Evolutionary conservation across 768 basidiomycete species (phyloP).

Genomic region (Xerocomellus intermedius): DNA sequence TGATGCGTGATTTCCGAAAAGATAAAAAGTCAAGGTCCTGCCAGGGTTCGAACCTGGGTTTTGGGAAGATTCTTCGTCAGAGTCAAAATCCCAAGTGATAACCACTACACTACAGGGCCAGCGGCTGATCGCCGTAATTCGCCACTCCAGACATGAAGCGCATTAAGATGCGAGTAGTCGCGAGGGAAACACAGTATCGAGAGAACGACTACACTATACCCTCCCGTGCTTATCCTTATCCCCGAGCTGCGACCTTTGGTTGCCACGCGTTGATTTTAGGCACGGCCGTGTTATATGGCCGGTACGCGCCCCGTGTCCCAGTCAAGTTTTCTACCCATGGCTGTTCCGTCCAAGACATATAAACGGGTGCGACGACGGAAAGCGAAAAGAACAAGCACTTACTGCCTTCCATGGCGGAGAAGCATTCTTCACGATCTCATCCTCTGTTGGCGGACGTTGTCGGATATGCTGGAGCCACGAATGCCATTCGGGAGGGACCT

Average conservation of each 20-base stretch:
- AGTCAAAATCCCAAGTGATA: constrained; percentile 29
- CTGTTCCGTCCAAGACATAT: constrained; percentile 38
- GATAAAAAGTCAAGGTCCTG: constrained; percentile 19
- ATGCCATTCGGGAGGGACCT: constrained; percentile 97
- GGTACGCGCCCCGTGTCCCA: constrained; percentile 89
- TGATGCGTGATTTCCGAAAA: too few species aligned
- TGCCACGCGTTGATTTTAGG: constrained; percentile 87
- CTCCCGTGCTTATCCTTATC: constrained; percentile 10
- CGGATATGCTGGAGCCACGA: constrained; percentile 93
- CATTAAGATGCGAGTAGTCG: too few species aligned
- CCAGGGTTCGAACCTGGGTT: constrained; percentile 29
- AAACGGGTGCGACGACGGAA: background rate
- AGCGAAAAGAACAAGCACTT: constrained; percentile 31
- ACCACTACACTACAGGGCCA: constrained; percentile 29
- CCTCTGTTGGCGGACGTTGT: constrained; percentile 72
- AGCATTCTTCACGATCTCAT: constrained; percentile 63
- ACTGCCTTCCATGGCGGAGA: constrained; percentile 85
- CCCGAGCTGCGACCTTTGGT: constrained; percentile 62
- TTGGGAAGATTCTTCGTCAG: constrained; percentile 17
- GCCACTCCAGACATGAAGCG: too few species aligned
- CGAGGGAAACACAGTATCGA: background rate
- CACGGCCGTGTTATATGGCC: constrained; percentile 80
- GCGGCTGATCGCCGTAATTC: too few species aligned
- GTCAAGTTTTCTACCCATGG: constrained; percentile 87
- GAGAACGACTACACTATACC: background rate